A percentile compares a stretch with the other conserved stretches of the same genome.
Evolutionary conservation across 139 green algal species (phyloP).

Genomic region (Micractinium sp.): DNA sequence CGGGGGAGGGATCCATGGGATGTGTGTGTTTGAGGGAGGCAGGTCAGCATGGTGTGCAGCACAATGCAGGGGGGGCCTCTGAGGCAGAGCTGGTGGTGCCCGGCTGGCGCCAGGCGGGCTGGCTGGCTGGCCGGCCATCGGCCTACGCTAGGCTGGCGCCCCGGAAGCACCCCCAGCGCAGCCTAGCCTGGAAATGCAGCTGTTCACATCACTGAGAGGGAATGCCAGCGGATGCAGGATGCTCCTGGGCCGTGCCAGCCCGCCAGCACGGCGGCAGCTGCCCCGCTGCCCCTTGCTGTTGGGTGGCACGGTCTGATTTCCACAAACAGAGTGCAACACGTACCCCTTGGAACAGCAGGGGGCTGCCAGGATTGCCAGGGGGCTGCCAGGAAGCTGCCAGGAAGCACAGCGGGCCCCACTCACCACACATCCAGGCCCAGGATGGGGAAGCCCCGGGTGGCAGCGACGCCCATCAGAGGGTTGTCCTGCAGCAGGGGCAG

Average conservation of each 20-base stretch:
- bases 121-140: no score
- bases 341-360: no score
- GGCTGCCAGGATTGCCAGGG: no score
- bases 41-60: neutral
- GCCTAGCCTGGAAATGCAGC: neutral
- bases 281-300: no score
- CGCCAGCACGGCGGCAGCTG: no score
- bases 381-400: neutral
- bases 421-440: constrained; percentile 74
- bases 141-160: no score
- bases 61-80: neutral
- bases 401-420: neutral
- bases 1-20: no score
- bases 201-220: neutral
- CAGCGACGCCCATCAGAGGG: constrained; percentile 21
- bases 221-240: neutral
- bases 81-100: neutral
- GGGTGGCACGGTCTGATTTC: no score
- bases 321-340: no score
- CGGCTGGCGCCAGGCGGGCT: no score
- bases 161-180: neutral
- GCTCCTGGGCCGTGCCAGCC: no score
- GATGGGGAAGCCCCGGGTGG: constrained; percentile 10
- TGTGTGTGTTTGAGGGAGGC: no score
- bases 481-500: constrained; percentile 11